These are phyloP conservation scores for Amaranthus palmeri DNA, from an alignment of 148 eudicot species.

Conservation along the genomic window DNA sequence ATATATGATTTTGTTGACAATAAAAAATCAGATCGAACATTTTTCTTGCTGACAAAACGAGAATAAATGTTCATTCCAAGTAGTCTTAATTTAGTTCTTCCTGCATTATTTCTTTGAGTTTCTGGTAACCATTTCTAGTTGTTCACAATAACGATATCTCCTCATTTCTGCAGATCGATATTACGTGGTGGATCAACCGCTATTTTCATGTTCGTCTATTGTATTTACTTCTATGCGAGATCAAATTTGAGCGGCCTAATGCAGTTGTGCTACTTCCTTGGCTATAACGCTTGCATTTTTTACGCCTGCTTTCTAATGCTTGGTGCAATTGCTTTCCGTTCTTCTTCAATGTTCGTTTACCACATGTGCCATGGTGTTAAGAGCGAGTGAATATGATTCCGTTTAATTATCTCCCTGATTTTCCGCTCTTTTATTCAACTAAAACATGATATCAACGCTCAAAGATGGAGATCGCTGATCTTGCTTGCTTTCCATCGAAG, in stretches of 20 bases:
- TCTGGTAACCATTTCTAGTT: background rate
- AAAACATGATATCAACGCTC: background rate
- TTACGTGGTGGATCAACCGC: slow-evolving; percentile 69
- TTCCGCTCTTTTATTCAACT: background rate
- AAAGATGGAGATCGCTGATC: background rate
- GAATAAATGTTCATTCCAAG: background rate
- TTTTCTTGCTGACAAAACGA: background rate
- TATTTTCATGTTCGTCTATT: slow-evolving; percentile 55
- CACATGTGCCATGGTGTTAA: slow-evolving; percentile 55
- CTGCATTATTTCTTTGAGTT: background rate
- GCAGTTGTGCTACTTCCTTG: slow-evolving; percentile 65
- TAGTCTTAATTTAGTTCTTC: background rate
- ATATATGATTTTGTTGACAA: background rate
- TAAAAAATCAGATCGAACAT: background rate
- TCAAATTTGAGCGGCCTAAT: slow-evolving; percentile 70
- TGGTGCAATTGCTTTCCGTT: slow-evolving; percentile 55
- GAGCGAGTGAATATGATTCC: slow-evolving; percentile 46
- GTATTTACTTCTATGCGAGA: slow-evolving; percentile 48
- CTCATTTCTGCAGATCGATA: slow-evolving; percentile 52
- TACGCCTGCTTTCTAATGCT: slow-evolving; percentile 78
- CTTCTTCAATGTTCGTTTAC: slow-evolving; percentile 54
- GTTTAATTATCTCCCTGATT: background rate
- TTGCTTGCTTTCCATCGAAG: background rate
- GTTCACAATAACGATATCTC: background rate
- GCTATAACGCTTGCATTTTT: slow-evolving; percentile 61